phyloP scores from a whole-genome alignment of 225 moss, liverwort and hornwort genomes.

The Polytrichum formosum region DNA sequence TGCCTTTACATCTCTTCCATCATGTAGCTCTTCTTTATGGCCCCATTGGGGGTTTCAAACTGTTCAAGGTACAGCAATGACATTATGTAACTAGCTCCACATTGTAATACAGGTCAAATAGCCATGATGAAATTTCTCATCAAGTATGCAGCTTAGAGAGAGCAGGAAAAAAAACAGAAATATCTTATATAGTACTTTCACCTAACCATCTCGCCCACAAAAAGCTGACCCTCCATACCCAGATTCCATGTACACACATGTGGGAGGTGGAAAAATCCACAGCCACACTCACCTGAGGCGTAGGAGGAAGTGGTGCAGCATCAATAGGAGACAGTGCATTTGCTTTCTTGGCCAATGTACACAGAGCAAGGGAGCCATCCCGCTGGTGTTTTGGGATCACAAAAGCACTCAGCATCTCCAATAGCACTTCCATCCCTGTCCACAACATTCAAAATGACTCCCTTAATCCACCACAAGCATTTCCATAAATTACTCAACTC shows the following conservation, averaged over 20 bases:
- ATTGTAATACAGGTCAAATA: too few relatives aligned
- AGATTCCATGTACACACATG: neutral
- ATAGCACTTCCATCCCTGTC: slow-evolving; percentile 92
- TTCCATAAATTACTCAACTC: neutral
- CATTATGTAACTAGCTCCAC: too few relatives aligned
- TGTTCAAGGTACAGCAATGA: too few relatives aligned
- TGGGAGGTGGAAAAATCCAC: neutral
- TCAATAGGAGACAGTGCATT: slow-evolving; percentile 85
- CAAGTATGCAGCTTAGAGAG: too few relatives aligned
- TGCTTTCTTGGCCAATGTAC: slow-evolving; percentile 94
- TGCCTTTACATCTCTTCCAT: too few relatives aligned
- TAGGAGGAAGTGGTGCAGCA: slow-evolving; percentile 90
- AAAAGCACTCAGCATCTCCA: slow-evolving; percentile 85
- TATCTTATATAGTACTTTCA: too few relatives aligned
- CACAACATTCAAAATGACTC: slow-evolving; percentile 6
- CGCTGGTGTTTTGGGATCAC: slow-evolving; percentile 75
- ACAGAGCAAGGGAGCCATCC: slow-evolving; percentile 87
- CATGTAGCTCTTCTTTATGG: too few relatives aligned
- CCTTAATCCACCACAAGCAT: neutral
- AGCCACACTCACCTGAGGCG: slow-evolving; percentile 68
- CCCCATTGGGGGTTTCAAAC: too few relatives aligned
- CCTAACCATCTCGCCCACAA: too few relatives aligned
- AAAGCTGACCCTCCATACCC: neutral
- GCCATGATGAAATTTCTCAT: too few relatives aligned
- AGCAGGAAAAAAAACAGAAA: too few relatives aligned